These are phyloP conservation scores for Mycena epipterygia DNA, from an alignment of 768 basidiomycete genomes.

Conservation along the genomic window DNA sequence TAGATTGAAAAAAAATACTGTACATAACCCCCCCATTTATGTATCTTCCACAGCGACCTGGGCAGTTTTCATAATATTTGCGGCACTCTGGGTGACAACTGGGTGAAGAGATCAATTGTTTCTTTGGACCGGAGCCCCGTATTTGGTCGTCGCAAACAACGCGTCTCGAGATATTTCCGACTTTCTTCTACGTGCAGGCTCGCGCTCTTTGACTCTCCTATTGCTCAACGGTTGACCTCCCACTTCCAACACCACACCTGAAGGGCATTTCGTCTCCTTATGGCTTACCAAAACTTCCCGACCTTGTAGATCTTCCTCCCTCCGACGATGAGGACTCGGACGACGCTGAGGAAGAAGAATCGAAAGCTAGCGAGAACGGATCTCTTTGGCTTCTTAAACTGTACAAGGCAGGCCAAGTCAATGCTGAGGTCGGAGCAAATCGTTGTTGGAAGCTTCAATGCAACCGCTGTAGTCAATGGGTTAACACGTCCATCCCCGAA, in stretches of 20 bases:
- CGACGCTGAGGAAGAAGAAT: too few relatives aligned
- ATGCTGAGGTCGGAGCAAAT: neutral
- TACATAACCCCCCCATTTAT: neutral
- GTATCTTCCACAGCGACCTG: neutral
- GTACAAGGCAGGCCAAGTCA: neutral
- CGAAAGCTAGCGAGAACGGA: neutral
- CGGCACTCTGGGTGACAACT: too few relatives aligned
- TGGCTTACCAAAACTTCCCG: neutral
- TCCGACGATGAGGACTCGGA: neutral
- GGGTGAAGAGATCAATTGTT: neutral
- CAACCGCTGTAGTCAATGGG: neutral
- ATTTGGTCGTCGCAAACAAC: neutral
- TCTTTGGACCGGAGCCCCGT: too few relatives aligned
- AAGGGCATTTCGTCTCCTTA: neutral
- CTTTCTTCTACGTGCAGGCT: too few relatives aligned
- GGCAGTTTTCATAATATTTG: neutral
- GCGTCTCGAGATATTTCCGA: neutral
- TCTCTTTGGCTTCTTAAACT: neutral
- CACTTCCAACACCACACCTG: neutral
- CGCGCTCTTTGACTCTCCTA: neutral
- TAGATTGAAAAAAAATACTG: neutral
- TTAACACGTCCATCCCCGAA: neutral
- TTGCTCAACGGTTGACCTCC: neutral
- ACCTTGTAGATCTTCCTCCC: neutral
- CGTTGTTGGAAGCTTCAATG: constrained; percentile 1